These are phyloP conservation scores for Vanrija pseudolonga DNA, from an alignment of 1,284 basidiomycete species.

Conservation along the genomic window DNA sequence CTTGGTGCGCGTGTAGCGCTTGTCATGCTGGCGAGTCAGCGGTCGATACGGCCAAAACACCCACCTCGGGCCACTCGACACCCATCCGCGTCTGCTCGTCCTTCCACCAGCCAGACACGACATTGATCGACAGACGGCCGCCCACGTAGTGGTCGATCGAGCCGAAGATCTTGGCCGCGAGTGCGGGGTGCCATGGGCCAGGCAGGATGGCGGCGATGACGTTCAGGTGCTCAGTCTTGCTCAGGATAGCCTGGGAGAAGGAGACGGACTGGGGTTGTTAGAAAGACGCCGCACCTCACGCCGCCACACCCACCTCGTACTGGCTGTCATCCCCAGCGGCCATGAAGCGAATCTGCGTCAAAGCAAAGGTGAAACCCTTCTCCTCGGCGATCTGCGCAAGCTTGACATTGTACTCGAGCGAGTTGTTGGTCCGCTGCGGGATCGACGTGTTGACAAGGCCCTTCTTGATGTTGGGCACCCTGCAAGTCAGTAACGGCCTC, in stretches of 20 bases:
- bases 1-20: too few species aligned
- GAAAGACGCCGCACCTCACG: neutral
- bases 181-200: slow-evolving; percentile 13
- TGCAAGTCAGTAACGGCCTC: too few species aligned
- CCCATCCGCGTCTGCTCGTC: neutral
- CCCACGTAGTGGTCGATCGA: slow-evolving; percentile 21
- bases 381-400: too few species aligned
- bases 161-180: slow-evolving; percentile 57
- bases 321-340: slow-evolving; percentile 14
- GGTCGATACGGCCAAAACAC: too few species aligned
- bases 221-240: slow-evolving; percentile 7
- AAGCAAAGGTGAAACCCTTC: slow-evolving; percentile 5
- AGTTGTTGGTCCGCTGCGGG: too few species aligned
- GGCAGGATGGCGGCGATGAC: slow-evolving; percentile 14
- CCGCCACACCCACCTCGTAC: slow-evolving; percentile 6
- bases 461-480: too few species aligned
- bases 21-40: too few species aligned
- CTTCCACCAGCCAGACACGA: slow-evolving; percentile 48
- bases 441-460: too few species aligned
- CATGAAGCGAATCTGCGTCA: slow-evolving; percentile 17
- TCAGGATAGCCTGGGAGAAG: slow-evolving; percentile 13
- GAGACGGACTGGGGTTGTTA: slow-evolving; percentile 5
- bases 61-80: too few species aligned
- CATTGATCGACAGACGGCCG: slow-evolving; percentile 50
- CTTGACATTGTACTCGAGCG: too few species aligned